Base-by-base conservation (phyloP, 768 basidiomycete genomes). In the Podaxis pistillaris region DNA sequence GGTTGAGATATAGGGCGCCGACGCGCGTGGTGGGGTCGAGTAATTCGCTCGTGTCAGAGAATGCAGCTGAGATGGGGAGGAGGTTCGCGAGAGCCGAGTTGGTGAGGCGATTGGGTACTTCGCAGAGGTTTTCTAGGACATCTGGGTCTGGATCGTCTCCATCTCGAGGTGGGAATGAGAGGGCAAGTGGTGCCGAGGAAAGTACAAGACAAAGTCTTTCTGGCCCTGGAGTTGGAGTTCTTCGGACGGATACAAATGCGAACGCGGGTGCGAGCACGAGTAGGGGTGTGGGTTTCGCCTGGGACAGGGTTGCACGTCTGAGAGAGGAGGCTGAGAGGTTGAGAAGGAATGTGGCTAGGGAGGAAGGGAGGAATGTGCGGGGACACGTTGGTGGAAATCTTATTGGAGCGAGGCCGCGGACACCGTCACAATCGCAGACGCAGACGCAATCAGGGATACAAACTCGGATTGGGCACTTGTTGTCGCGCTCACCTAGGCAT, bases 11-110 rank as follows among this genome's bases (percentile, higher is more conserved):
- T 33, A 33, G 33, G 0, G 8, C 33, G 8, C 33, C 33, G 33
- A 33, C 33, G 33, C 33, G 33, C 6, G 44, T 46, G 8, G 44
- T 59, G 6, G 60, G 60, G 13, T 62, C 61, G 12, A 52, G 52
- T 26, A 62, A 56, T 56, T 62, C 61, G 37, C 51, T 62, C 5
- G 55, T 62, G 46, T 46, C 54, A 13, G 61, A 62, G 47, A 56
- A 62, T 50, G 37, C 55, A 33, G 26, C 54, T 30, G 61, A 62
- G 54, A 47, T 49, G 9, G 44, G 54, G 36, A 62, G 61, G 38
- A 56, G 54, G 47, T 19, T 22, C 11, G 60, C 60, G 51, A 62
- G 61, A 50, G 47, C 44, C 13, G 61, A 62, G 28, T 24, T 53
- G 44, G 22, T 40, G 12, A 62, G 61, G 24, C 44, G 61, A 49